Evolutionary conservation across 78 protist genomes (phyloP).

Genomic region (Mantamonas sphyraenae): DNA sequence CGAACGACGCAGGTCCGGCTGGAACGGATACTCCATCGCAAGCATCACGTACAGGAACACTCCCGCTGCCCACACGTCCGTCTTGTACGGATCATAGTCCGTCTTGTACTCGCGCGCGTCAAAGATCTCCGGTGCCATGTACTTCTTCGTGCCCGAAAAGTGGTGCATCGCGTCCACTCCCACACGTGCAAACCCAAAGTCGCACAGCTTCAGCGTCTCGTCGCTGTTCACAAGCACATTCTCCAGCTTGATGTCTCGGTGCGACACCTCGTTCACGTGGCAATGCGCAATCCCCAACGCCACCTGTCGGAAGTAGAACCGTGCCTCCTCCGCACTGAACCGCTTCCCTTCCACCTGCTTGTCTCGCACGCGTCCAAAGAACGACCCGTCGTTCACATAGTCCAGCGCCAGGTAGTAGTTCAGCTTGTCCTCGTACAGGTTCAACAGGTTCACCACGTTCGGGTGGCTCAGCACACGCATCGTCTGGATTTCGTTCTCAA

Average conservation of each 20-base stretch:
- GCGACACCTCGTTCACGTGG: constrained; percentile 2
- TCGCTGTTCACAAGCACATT: constrained; percentile 4
- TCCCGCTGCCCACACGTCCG: constrained; percentile 16
- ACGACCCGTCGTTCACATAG: too few relatives aligned
- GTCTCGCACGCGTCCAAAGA: too few relatives aligned
- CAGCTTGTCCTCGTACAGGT: too few relatives aligned
- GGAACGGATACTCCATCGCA: not conserved
- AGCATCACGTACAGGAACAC: not conserved
- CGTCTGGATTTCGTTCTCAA: too few relatives aligned
- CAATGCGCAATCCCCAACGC: not conserved
- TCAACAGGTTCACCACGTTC: too few relatives aligned
- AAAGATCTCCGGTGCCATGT: not conserved
- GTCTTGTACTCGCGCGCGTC: too few relatives aligned
- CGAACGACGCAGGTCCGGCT: not conserved
- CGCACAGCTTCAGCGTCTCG: constrained; percentile 3
- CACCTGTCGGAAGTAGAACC: constrained; percentile 9
- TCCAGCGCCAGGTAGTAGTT: too few relatives aligned
- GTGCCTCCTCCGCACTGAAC: not conserved
- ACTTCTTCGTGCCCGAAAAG: not conserved
- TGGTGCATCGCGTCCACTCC: not conserved
- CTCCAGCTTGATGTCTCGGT: constrained; percentile 36
- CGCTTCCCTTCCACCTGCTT: too few relatives aligned
- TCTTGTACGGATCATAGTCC: not conserved
- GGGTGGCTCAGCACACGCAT: too few relatives aligned
- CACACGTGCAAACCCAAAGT: constrained; percentile 21